phyloP scores from a whole-genome alignment of 2,329 filamentous ascomycete species.

The Ceratocystis eucalypticola region DNA sequence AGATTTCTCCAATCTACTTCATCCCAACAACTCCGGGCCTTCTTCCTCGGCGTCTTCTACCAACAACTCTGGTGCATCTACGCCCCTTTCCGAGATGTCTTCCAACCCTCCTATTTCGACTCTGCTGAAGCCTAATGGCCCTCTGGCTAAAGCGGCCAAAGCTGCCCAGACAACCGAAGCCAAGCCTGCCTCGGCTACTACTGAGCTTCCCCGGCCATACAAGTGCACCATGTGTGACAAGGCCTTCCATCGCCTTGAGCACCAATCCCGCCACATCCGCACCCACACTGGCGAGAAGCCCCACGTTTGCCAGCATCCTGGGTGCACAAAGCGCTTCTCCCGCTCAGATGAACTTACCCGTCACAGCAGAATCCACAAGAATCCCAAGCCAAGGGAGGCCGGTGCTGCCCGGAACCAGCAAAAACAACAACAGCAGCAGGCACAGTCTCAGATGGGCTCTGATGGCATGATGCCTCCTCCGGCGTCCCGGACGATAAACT shows the following conservation, averaged over 20 bases:
- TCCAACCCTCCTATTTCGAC: conserved; percentile 16
- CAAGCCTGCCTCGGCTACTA: conserved; percentile 23
- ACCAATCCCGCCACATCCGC: conserved; percentile 81
- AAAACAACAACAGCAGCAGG: conserved; percentile 90
- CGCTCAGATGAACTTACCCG: conserved; percentile 92
- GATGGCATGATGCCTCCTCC: conserved; percentile 61
- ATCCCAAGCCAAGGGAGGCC: conserved; percentile 89
- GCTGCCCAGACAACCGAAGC: conserved; percentile 42
- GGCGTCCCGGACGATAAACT: conserved; percentile 67
- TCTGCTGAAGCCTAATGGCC: conserved; percentile 49
- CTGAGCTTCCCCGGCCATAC: conserved; percentile 85
- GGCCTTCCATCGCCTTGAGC: conserved; percentile 94
- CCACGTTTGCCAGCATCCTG: conserved; percentile 86
- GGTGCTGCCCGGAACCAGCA: conserved; percentile 58
- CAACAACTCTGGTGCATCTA: conserved; percentile 17
- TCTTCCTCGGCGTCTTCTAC: conserved; percentile 11
- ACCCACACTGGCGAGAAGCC: conserved; percentile 98
- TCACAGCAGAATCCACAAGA: conserved; percentile 97
- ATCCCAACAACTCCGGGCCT: conserved; percentile 31
- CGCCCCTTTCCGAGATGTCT: conserved; percentile 17
- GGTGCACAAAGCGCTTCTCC: conserved; percentile 94
- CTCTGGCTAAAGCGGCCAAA: conserved; percentile 34
- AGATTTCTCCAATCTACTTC: conserved; percentile 64
- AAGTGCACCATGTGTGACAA: conserved; percentile 98
- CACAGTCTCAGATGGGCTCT: conserved; percentile 58